Percentiles rank a stretch among this genome's conserved stretches.
Conservation (phyloP, 2,329 filamentous ascomycete genomes). For the Camillea tinctor region DNA sequence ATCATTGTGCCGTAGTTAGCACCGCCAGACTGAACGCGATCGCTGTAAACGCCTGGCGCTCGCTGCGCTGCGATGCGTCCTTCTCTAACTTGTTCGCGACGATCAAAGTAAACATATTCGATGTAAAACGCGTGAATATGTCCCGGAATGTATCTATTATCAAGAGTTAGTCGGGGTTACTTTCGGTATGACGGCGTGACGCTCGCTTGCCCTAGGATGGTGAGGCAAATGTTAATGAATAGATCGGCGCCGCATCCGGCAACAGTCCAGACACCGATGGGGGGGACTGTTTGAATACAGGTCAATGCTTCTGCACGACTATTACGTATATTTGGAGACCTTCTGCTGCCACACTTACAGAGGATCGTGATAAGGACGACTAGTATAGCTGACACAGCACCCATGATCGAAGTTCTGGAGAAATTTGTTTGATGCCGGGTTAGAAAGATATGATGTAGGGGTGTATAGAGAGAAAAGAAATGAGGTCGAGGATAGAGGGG, state of each 20-base stretch:
- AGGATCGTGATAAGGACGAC: conserved; percentile 53
- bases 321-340: background rate
- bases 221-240: conserved; percentile 66
- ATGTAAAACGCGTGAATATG: conserved; percentile 80
- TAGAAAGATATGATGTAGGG: background rate
- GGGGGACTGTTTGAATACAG: conserved; percentile 53
- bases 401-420: conserved; percentile 37
- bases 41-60: conserved; percentile 70
- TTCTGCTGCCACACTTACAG: conserved; percentile 39
- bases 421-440: background rate
- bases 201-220: conserved; percentile 54
- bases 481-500: background rate
- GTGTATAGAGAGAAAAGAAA: background rate
- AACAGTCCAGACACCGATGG: conserved; percentile 61
- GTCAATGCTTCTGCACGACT: conserved; percentile 21
- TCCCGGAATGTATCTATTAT: conserved; percentile 71
- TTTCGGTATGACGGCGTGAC: background rate
- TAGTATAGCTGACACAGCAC: conserved; percentile 47
- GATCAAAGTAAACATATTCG: conserved; percentile 80
- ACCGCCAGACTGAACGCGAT: conserved; percentile 71
- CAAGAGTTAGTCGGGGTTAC: conserved; percentile 3
- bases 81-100: conserved; percentile 59
- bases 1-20: conserved; percentile 58
- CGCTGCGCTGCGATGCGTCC: conserved; percentile 53
- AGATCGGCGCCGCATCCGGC: conserved; percentile 65